These are phyloP conservation scores for Phytophthora tubulina DNA, from an alignment of 352 stramenopile genomes.

Conservation along the genomic window DNA sequence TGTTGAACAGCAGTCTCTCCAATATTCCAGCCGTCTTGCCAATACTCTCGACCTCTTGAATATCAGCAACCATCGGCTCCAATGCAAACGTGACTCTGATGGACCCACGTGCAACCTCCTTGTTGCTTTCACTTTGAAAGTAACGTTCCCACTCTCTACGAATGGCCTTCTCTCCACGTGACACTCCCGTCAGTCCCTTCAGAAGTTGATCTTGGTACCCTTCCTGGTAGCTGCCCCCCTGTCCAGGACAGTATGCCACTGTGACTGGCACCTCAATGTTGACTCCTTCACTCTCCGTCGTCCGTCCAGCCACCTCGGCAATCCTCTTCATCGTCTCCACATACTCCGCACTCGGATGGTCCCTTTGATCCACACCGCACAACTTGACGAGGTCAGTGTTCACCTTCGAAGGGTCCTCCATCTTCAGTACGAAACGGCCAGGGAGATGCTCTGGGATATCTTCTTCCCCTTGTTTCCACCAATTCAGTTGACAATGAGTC, in stretches of 20 bases:
- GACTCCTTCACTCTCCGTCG: background rate
- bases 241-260: conserved; percentile 1
- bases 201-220: conserved; percentile 10
- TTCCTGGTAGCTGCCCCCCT: background rate
- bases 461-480: conserved; percentile 33
- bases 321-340: conserved; percentile 17
- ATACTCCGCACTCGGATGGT: conserved; percentile 4
- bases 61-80: conserved; percentile 29
- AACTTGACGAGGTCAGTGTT: conserved; percentile 5
- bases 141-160: conserved; percentile 17
- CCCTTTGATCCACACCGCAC: conserved; percentile 9
- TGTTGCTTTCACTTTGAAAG: background rate
- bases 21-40: conserved; percentile 12
- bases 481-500: conserved; percentile 34
- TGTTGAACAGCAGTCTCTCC: conserved; percentile 22
- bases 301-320: background rate
- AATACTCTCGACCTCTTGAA: conserved; percentile 3
- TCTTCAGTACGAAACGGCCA: conserved; percentile 19
- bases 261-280: conserved; percentile 21
- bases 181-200: conserved; percentile 16
- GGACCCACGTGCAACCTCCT: background rate
- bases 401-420: conserved; percentile 11
- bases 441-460: conserved; percentile 33
- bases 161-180: conserved; percentile 10
- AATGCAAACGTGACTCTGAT: conserved; percentile 29